Evolutionary conservation across 306 rosid species (phyloP).

Genomic region (Glycine latifolia): DNA sequence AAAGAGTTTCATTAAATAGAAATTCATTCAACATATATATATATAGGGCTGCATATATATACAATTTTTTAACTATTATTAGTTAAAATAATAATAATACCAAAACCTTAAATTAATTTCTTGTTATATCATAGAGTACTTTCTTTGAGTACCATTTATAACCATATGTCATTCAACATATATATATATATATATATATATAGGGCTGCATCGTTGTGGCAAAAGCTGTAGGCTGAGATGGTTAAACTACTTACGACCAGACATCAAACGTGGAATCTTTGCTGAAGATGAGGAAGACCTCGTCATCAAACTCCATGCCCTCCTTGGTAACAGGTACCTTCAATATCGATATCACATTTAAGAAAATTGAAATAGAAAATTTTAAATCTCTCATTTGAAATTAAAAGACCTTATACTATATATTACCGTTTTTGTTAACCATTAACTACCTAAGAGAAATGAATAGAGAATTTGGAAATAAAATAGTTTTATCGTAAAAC

Average conservation of each 20-base stretch:
- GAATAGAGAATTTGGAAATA: not conserved
- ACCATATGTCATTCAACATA: not conserved
- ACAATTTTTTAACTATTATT: not conserved
- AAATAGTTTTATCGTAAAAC: not conserved
- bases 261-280: constrained; percentile 75
- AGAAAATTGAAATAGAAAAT: not conserved
- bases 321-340: constrained; percentile 73
- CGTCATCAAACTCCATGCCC: constrained; percentile 79
- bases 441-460: no score
- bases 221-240: constrained; percentile 86
- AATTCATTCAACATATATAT: not conserved
- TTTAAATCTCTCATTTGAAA: not conserved
- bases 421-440: not conserved
- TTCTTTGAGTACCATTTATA: not conserved
- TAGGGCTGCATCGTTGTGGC: constrained; percentile 77
- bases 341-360: not conserved
- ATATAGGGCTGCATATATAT: no score
- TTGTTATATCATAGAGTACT: not conserved
- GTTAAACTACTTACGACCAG: constrained; percentile 75
- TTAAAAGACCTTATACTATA: no score
- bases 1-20: not conserved
- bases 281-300: constrained; percentile 84
- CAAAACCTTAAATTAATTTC: not conserved
- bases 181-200: constrained; percentile 26
- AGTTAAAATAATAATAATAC: not conserved